A percentile compares a stretch with the other conserved stretches of the same genome.
Conservation (phyloP, 1,284 basidiomycete genomes). For the Wolfiporia cocos region DNA sequence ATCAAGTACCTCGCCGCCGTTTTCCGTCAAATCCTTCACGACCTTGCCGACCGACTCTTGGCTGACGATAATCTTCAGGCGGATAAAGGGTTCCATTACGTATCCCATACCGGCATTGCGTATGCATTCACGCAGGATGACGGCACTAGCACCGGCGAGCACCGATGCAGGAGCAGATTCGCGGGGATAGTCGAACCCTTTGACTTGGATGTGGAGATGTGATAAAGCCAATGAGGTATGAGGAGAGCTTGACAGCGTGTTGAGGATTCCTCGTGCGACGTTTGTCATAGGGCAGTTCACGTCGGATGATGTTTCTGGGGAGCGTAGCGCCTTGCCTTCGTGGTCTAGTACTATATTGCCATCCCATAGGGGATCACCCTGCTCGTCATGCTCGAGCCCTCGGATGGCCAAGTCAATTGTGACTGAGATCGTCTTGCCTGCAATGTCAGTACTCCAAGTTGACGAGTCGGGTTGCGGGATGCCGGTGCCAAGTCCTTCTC, state of each 20-base stretch:
- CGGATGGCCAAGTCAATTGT: conserved; percentile 47
- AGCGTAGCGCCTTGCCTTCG: conserved; percentile 42
- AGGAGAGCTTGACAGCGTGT: conserved; percentile 67
- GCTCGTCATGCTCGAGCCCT: conserved; percentile 45
- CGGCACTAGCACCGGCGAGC: conserved; percentile 59
- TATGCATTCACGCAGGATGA: conserved; percentile 55
- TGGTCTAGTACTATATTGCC: conserved; percentile 63
- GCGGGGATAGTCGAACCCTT: conserved; percentile 33
- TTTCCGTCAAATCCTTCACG: conserved; percentile 72
- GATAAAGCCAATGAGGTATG: conserved; percentile 68
- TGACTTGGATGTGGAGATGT: conserved; percentile 51
- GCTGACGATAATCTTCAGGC: conserved; percentile 56
- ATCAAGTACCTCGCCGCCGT: conserved; percentile 67
- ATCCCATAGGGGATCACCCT: conserved; percentile 64
- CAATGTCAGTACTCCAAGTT: conserved; percentile 56
- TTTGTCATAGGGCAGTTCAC: conserved; percentile 37
- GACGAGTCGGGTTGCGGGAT: conserved; percentile 26
- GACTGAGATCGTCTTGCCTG: conserved; percentile 43
- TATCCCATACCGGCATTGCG: conserved; percentile 57
- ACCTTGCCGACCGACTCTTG: conserved; percentile 67
- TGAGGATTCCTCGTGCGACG: conserved; percentile 62
- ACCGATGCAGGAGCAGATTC: conserved; percentile 39
- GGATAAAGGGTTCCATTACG: conserved; percentile 70
- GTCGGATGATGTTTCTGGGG: conserved; percentile 43
- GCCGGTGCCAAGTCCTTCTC: conserved; percentile 55